Base-by-base conservation (phyloP, 2,329 filamentous ascomycete species). In the Paraphaeosphaeria sporulosa region DNA sequence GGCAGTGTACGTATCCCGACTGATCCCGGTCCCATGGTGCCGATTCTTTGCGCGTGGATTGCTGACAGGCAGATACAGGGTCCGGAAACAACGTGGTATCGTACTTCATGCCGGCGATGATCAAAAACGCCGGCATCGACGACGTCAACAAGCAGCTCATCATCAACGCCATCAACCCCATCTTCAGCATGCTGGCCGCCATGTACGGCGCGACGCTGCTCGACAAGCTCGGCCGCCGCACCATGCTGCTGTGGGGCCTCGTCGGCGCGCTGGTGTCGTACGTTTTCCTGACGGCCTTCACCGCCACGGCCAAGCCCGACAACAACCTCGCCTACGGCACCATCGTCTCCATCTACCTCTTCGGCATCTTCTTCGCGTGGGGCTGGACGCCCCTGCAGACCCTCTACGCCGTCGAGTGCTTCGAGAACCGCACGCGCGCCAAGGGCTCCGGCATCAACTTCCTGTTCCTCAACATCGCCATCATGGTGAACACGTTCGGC, bases 91-190 rank as follows among this genome's bases (percentile, higher is more conserved):
- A 76, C 56, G 78, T 78, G 7, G 75, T 78, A 0, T 70, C 63
- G n/a, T 67, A 67, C 57, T 67, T 75, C 57, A 71, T 78, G 70
- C 74, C 74, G 0, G 55, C 59, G 32, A 77, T 79, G 76, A 64
- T 78, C 49, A 69, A 76, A 38, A 64, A 76, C 5, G 78, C 76
- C 1, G 78, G 78, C 25, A 79, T 80, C 55, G 69, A 59, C 0
- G 66, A 75, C 48, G 70, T 74, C 0, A 69, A 74, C 61, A 76
- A 70, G 13, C 76, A 79, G 57, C 70, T 80, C 12, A 65, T 80
- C 25, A 72, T 80, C 63, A 80, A 80, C 63, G 78, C 76, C 10
- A 79, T 80, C 63, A 77, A 78, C 63, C 75, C 76, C 12, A 77
- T 78, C 50, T 78, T 78, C 67, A 71, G 70, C 46, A 72, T 79